A percentile compares a stretch with the other conserved stretches of the same genome.
These are phyloP conservation scores for Cordyceps cateniannulata DNA, from an alignment of 2,329 filamentous ascomycete species.

Conservation along the genomic window DNA sequence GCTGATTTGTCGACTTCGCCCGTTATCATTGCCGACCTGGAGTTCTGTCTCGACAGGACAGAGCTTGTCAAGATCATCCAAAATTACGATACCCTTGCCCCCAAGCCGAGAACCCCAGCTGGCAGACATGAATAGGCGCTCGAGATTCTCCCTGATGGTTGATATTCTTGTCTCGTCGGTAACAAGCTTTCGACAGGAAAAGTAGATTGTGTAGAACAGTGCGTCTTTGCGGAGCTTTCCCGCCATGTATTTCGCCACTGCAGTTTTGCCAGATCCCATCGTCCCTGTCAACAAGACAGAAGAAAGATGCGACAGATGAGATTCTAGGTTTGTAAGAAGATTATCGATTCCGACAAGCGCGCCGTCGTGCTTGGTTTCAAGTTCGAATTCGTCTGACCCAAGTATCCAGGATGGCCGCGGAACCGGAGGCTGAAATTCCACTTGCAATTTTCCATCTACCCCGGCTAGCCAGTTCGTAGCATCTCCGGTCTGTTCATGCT, in stretches of 20 bases:
- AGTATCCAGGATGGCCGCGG: slow-evolving; percentile 54
- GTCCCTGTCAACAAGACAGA: slow-evolving; percentile 86
- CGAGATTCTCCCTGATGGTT: slow-evolving; percentile 83
- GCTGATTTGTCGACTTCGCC: slow-evolving; percentile 83
- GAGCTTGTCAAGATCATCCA: slow-evolving; percentile 89
- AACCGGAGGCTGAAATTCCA: slow-evolving; percentile 73
- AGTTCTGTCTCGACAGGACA: slow-evolving; percentile 93
- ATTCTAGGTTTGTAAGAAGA: slow-evolving; percentile 64
- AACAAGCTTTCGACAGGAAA: slow-evolving; percentile 78
- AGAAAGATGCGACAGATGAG: slow-evolving; percentile 75
- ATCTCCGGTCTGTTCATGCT: slow-evolving; percentile 41
- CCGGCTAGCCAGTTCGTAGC: slow-evolving; percentile 66
- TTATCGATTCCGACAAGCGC: slow-evolving; percentile 78
- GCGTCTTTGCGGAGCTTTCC: slow-evolving; percentile 64
- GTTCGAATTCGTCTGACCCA: slow-evolving; percentile 40
- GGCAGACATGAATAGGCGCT: slow-evolving; percentile 77
- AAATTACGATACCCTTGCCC: slow-evolving; percentile 74
- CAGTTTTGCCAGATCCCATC: slow-evolving; percentile 84
- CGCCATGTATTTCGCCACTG: slow-evolving; percentile 68
- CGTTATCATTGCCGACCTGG: slow-evolving; percentile 89
- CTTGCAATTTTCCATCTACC: slow-evolving; percentile 62
- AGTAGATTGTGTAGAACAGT: slow-evolving; percentile 78
- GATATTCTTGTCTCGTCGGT: slow-evolving; percentile 87
- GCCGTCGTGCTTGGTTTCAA: slow-evolving; percentile 50
- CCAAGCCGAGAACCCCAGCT: slow-evolving; percentile 87